Evolutionary conservation across 306 rosid species (phyloP), one percentile per base, ranked within the genome.

Genomic region (Begonia fuchsioides): DNA sequence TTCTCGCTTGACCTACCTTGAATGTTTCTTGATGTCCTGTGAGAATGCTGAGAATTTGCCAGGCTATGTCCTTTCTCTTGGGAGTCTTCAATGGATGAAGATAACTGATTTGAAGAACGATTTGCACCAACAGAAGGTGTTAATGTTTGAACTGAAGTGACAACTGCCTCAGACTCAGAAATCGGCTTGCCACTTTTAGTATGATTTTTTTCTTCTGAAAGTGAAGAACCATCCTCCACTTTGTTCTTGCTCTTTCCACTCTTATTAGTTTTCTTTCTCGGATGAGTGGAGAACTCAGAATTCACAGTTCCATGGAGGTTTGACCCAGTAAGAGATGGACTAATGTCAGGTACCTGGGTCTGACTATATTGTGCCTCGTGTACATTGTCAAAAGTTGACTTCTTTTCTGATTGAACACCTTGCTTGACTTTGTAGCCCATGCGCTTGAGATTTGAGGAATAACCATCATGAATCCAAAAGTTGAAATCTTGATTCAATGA

Each of bases 11-110:
- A 48, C 66, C 87, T 84, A 58, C 50, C 69, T 52, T 75, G 98
- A 49, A 60, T 50, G 64, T 75, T 79, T 78, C 87, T 81, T 32
- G 87, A 67, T 62, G 47, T 62, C 76, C 81, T 68, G 53, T 75
- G 92, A 59, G 76, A 63, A 55, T 85, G 80, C 70, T 76, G 94
- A 52, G 77, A 54, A 69, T 90, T 90, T 85, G 72, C 71, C 70
- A 68, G 92, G 72, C 67, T 73, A 65, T 67, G 79, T 53, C 44
- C 60, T 75, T 66, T 85, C 48, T 66, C 69, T 49, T 67, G 75
- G 41, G 72, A 68, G 44, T 85, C 98, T 43, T 76, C 98, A 41
- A 51, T 73, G 32, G 63, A 51, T n/a, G 55, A 52, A 19, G 47
- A 58, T 41, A n/a, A 59, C 54, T 79, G 92, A 49, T 73, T 87